Base-by-base conservation (phyloP, 2,329 filamentous ascomycete species). In the Trichophyton schoenleinii region DNA sequence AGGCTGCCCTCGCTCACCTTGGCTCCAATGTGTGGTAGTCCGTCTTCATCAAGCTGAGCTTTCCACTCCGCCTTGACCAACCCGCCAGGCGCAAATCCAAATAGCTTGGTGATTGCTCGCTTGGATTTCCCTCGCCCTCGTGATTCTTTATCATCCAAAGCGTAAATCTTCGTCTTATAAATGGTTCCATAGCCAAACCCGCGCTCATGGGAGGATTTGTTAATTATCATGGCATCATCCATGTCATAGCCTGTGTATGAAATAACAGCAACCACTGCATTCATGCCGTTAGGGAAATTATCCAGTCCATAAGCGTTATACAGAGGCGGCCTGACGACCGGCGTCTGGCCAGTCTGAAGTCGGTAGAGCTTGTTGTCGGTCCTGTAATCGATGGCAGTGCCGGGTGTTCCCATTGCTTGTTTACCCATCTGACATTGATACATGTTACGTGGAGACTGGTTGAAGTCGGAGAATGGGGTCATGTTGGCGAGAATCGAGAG, bases 361-460 rank as follows among this genome's bases (percentile, higher is more conserved):
- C 88, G 85, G 75, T 99, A 99, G 68, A 89, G 84, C 78, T 99
- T 99, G 83, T 99, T 97, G 77, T 99, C 94, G 57, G 91, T 95
- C 71, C 94, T 86, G 76, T 95, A 88, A 62, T 85, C 82, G 65
- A 92, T 79, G 1, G 92, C 87, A 6, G 91, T 88, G 62, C 88
- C 91, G 2, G 92, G 91, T 25, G 94, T 97, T 74, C 94, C 94
- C 94, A 99, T 99, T 0, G 92, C 91, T 78, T 99, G 94, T 74
- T 99, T 99, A 78, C 90, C 91, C 94, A 97, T 97, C 80, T 97
- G 94, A 78, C 91, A 96, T 73, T 95, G 89, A 73, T 97, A 99
- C 92, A 97, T 97, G 77, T 99, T 99, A 82, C 94, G 83, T 1
- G 94, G 94, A 13, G 91, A 96, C 75, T 99, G 94, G 76, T 99